These are phyloP conservation scores for Aspergillus bridgeri DNA, from an alignment of 495 filamentous ascomycete genomes.

Conservation along the genomic window DNA sequence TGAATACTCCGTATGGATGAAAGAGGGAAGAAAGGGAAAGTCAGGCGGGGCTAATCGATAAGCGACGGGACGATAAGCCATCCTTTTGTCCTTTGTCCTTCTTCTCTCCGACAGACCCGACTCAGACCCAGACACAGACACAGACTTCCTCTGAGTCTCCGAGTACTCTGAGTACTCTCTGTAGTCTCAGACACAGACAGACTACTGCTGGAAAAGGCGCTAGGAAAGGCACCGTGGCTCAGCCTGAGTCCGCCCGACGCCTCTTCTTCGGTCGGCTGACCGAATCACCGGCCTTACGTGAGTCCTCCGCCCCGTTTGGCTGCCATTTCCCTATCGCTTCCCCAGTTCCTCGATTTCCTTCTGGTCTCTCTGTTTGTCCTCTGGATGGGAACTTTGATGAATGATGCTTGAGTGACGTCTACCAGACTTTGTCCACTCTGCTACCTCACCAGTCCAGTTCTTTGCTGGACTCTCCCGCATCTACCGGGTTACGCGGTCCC, in stretches of 20 bases:
- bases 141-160: no score
- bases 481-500: constrained; percentile 20
- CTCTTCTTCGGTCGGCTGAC: neutral
- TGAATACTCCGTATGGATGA: no score
- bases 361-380: no score
- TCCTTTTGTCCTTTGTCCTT: no score
- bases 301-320: neutral
- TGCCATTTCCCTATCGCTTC: neutral
- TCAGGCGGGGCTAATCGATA: no score
- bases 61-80: no score
- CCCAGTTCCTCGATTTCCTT: neutral
- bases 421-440: neutral
- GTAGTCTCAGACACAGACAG: no score
- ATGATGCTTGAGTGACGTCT: neutral
- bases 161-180: no score
- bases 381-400: no score
- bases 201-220: neutral
- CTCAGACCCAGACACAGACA: no score
- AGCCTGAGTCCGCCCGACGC: neutral
- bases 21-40: no score
- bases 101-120: no score
- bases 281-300: constrained; percentile 3
- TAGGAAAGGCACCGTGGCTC: neutral
- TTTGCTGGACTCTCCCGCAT: neutral
- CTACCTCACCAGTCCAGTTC: constrained; percentile 1